Base-by-base conservation (phyloP, 2,329 filamentous ascomycete genomes). In the Parastagonospora nodorum region DNA sequence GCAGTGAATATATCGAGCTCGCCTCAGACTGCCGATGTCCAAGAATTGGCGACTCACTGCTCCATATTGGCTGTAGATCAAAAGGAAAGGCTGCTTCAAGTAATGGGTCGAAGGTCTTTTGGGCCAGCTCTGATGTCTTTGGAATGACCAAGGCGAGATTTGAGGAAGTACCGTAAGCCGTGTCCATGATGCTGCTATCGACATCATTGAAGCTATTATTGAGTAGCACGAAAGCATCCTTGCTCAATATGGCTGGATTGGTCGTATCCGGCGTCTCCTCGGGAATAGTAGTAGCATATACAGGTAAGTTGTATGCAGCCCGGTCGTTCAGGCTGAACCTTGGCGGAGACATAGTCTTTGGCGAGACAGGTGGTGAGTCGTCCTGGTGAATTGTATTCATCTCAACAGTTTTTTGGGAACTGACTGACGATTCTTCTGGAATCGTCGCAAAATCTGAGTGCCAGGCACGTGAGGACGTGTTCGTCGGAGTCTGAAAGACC, bases 291-390 rank as follows among this genome's bases (percentile, higher is more conserved):
- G 67, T 71, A 6, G 71, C 63, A 35, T 71, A 67, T 27, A 67
- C 65, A 3, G 66, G 66, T 5, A 69, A 24, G 41, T 51, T 57
- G 27, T 53, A 62, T 2, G 58, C 55, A 35, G 48, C 54, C 32
- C 15, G 45, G 31, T 54, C 46, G n/a, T 46, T 46, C 9, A 58
- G 42, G 2, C 31, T 50, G 24, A 64, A 61, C 12, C 53, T 51
- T 9, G 58, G 58, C 2, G 62, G 53, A 10, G 57, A 65, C 9
- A 66, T 50, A 0, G 68, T 71, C 51, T 75, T 75, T 1, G 74
- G 75, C 7, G 74, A 76, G 45, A 69, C 71, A 6, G 74, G 69
- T 1, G 74, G 73, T 10, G 73, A 73, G 16, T 63, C 65, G 8
- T 57, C 41, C n/a, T 59, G 53, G n/a, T 39, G 46, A 15, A 39